Evolutionary conservation across 2,329 filamentous ascomycete species (phyloP), one percentile per base, ranked within the genome.

Genomic region (Cercospora brassicicola): DNA sequence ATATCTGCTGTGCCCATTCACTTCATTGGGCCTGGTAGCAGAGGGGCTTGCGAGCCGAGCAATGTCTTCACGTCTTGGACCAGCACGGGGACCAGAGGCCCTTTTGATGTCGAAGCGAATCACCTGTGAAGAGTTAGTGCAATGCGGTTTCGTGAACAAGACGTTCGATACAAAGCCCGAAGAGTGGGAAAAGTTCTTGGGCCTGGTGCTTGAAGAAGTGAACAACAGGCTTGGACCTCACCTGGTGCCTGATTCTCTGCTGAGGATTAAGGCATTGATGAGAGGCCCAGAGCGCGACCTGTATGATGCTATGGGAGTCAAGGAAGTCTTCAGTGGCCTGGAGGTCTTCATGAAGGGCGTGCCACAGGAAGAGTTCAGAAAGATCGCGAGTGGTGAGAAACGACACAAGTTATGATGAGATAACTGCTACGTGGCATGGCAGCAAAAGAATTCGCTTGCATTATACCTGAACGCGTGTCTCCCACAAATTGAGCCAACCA

Each of bases 1-100:
- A 31, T 99, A 93, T 81, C 84, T 98, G 28, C 88, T 98, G 28
- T 97, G 94, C 0, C 95, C 95, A 3, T 98, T 98, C 81, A 90
- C 90, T 4, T 94, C 91, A 0, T 86, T 98, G 0, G 94, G 95
- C 1, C 87, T 99, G 0, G 94, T 98, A 0, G 87, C 93, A 64
- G 95, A 98, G 82, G 95, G 94, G 48, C 92, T 90, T 57, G 89
- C 93, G 0, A 92, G 89, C 15, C 84, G 89, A 65, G 92, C 90
- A 0, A 90, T 98, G 66, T 92, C 95, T 13, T 86, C 90, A 74
- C 84, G 94, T 0, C 84, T 98, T 26, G 95, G 95, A 0, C 86
- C 93, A 61, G 83, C 87, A 67, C 91, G 92, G 78, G 94, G 93
- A 9, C 96, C 96, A 77, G 95, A 98, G 84, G 94, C 95, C 11